Evolutionary conservation across 106 monocot genomes (phyloP).

Genomic region (Dioscorea zingiberensis): DNA sequence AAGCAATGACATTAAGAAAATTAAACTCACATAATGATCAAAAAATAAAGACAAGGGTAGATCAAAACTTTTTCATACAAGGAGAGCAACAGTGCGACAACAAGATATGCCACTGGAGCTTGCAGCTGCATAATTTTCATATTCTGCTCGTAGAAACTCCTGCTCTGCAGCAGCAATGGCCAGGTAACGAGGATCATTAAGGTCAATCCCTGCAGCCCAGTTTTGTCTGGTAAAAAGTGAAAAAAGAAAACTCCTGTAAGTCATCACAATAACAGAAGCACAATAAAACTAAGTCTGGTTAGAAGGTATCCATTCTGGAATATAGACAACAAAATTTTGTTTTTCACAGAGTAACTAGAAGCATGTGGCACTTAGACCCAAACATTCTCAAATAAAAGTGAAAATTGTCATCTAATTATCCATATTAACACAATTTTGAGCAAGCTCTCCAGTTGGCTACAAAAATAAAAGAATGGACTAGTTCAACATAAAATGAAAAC

Average conservation of each 20-base stretch:
- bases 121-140: slow-evolving; percentile 60
- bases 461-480: no score
- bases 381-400: no score
- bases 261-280: background rate
- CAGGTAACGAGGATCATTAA: slow-evolving; percentile 68
- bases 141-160: slow-evolving; percentile 68
- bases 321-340: no score
- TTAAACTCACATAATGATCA: background rate
- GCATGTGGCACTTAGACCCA: no score
- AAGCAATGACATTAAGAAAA: background rate
- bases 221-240: slow-evolving; percentile 37
- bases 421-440: no score
- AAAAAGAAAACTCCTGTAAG: background rate
- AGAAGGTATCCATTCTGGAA: no score
- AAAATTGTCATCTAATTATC: no score
- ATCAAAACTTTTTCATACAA: slow-evolving; percentile 31
- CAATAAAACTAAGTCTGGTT: background rate
- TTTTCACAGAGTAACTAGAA: no score
- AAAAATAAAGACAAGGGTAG: background rate
- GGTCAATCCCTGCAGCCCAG: slow-evolving; percentile 63
- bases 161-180: slow-evolving; percentile 83
- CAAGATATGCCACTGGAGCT: slow-evolving; percentile 57
- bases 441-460: no score
- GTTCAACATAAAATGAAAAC: no score
- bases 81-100: slow-evolving; percentile 68